Evolutionary conservation across 768 basidiomycete genomes (phyloP).

Genomic region (Lepiota brunneoincarnata): DNA sequence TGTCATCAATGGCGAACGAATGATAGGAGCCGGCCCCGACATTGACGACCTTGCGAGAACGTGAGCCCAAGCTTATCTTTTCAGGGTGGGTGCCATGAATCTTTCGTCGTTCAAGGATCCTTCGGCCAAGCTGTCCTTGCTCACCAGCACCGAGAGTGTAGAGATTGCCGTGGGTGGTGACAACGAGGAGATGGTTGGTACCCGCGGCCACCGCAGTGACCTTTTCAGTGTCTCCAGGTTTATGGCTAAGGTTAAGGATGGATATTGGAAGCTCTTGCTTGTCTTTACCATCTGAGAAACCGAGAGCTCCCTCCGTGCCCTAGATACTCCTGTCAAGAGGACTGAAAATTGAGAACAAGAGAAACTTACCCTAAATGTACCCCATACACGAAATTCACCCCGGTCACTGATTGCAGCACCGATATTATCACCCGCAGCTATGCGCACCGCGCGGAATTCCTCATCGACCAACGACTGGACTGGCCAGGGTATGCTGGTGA

Average conservation of each 20-base stretch:
- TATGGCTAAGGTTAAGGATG: constrained; percentile 57
- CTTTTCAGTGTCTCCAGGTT: constrained; percentile 65
- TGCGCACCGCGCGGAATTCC: constrained; percentile 78
- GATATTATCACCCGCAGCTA: constrained; percentile 86
- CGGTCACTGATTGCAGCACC: constrained; percentile 78
- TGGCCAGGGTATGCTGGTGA: constrained; percentile 61
- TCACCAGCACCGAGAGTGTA: constrained; percentile 92
- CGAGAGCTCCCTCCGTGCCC: constrained; percentile 81
- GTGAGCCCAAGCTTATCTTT: constrained; percentile 71
- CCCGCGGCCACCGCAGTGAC: constrained; percentile 78
- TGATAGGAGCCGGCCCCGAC: constrained; percentile 84
- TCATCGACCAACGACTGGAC: constrained; percentile 70
- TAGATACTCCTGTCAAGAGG: constrained; percentile 21
- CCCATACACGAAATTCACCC: constrained; percentile 86
- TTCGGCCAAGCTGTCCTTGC: constrained; percentile 88
- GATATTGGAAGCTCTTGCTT: constrained; percentile 66
- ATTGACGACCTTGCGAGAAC: constrained; percentile 54
- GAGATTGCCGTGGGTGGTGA: constrained; percentile 85
- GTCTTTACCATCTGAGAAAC: constrained; percentile 67
- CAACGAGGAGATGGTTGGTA: constrained; percentile 84
- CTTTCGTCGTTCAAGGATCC: constrained; percentile 84
- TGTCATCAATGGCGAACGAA: constrained; percentile 86
- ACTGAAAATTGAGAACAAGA: not conserved
- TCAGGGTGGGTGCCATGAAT: constrained; percentile 89
- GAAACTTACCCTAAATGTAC: constrained; percentile 76